phyloP scores from a whole-genome alignment of 192 early-diverging fungal species.

The Thamnidium elegans region DNA sequence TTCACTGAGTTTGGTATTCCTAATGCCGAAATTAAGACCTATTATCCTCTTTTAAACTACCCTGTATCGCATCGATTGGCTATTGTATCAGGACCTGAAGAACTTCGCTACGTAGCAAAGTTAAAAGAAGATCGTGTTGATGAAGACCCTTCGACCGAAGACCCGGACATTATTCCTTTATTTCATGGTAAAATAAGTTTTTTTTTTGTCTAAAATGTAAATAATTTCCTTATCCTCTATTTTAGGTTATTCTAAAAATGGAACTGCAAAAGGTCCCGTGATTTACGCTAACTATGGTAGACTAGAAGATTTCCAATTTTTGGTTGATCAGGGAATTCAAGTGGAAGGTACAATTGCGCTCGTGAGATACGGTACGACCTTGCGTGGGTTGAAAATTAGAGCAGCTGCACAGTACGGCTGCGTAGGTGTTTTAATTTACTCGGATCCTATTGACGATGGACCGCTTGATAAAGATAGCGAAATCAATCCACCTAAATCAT shows the following conservation, averaged over 20 bases:
- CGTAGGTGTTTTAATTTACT: slow-evolving; percentile 57
- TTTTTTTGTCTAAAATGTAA: not conserved
- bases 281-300: slow-evolving; percentile 68
- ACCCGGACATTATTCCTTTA: slow-evolving; percentile 53
- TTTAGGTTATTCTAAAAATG: slow-evolving; percentile 48
- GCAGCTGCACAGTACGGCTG: slow-evolving; percentile 55
- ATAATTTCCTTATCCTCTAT: not conserved
- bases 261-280: slow-evolving; percentile 53
- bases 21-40: slow-evolving; percentile 52
- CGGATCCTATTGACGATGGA: slow-evolving; percentile 66
- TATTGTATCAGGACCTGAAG: slow-evolving; percentile 45
- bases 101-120: slow-evolving; percentile 46
- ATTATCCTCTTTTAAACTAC: slow-evolving; percentile 58
- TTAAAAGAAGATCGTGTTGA: slow-evolving; percentile 54
- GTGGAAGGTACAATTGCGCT: slow-evolving; percentile 52
- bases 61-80: slow-evolving; percentile 53
- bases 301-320: slow-evolving; percentile 49
- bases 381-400: slow-evolving; percentile 57
- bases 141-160: slow-evolving; percentile 53
- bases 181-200: slow-evolving; percentile 51
- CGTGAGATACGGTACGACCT: slow-evolving; percentile 55
- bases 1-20: slow-evolving; percentile 50
- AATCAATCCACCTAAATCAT: slow-evolving; percentile 21
- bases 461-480: slow-evolving; percentile 31
- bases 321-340: slow-evolving; percentile 42